phyloP scores from a whole-genome alignment of 2,329 filamentous ascomycete species.

The Blastomyces silverae region DNA sequence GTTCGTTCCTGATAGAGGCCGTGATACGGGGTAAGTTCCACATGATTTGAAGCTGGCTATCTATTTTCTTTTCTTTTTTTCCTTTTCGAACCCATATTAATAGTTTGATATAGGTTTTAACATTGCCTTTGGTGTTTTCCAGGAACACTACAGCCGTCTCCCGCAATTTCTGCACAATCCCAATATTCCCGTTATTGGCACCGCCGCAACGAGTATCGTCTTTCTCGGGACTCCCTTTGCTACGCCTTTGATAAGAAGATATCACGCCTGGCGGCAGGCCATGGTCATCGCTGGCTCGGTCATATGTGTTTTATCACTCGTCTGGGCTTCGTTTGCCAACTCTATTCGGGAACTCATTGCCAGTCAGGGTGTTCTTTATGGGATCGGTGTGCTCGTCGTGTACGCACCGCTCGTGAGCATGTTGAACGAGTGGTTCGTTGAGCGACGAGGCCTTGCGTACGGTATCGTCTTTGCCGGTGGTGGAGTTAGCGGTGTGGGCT shows the following conservation, averaged over 20 bases:
- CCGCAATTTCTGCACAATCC: neutral
- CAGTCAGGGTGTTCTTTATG: neutral
- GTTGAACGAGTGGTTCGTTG: constrained; percentile 4
- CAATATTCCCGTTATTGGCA: neutral
- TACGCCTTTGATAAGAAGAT: neutral
- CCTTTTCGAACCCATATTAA: neutral
- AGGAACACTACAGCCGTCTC: neutral
- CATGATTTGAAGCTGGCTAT: neutral
- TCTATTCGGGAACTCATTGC: neutral
- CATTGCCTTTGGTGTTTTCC: neutral
- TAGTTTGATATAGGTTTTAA: neutral
- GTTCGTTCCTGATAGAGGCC: neutral
- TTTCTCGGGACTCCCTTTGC: neutral
- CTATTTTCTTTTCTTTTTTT: neutral
- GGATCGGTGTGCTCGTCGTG: constrained; percentile 2
- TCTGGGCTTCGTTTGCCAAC: neutral
- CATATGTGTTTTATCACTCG: neutral
- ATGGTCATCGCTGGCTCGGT: neutral
- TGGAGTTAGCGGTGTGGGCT: neutral
- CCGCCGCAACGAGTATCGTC: neutral
- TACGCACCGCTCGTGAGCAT: constrained; percentile 1
- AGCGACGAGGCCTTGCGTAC: neutral
- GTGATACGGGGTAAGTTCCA: neutral
- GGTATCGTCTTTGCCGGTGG: neutral
- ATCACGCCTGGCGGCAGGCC: neutral